Percentiles rank a stretch among this genome's conserved stretches.
Evolutionary conservation across 352 stramenopile genomes (phyloP).

Genomic region (Globisporangium radiosum): DNA sequence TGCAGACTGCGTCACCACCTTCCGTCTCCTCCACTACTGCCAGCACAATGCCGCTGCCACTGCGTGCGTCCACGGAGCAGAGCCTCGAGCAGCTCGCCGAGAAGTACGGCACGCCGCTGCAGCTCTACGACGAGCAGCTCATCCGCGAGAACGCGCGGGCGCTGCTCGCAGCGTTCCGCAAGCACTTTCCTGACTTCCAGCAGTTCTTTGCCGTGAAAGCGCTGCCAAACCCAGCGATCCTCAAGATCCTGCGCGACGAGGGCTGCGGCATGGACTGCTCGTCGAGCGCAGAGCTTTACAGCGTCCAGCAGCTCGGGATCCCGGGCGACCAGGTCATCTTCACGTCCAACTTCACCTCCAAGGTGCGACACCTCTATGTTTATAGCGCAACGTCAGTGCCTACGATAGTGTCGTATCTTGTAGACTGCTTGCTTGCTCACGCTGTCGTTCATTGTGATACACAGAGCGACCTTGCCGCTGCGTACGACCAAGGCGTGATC

Average conservation of each 20-base stretch:
- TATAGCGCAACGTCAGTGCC: background rate
- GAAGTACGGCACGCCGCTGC: constrained; percentile 79
- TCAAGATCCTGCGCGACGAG: constrained; percentile 77
- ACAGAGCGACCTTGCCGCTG: constrained; percentile 53
- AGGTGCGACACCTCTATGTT: constrained; percentile 10
- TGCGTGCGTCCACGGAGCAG: constrained; percentile 30
- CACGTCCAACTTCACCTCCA: constrained; percentile 88
- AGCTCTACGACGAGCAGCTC: constrained; percentile 84
- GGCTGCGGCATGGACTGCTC: constrained; percentile 89
- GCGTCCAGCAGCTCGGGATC: constrained; percentile 67
- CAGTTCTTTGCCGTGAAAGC: constrained; percentile 89
- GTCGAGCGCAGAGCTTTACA: constrained; percentile 78
- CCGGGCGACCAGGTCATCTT: constrained; percentile 80
- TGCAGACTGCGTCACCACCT: too few relatives aligned
- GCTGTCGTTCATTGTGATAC: background rate
- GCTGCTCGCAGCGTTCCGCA: constrained; percentile 65
- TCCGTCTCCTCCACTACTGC: background rate
- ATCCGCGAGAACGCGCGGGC: constrained; percentile 75
- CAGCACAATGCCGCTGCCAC: constrained; percentile 42
- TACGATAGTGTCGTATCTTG: too few relatives aligned
- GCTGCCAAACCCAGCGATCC: constrained; percentile 83
- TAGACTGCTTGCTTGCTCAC: background rate
- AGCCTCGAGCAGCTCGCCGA: constrained; percentile 61
- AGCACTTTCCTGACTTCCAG: constrained; percentile 77
- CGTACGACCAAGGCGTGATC: constrained; percentile 79